These are phyloP conservation scores for Citrullus colocynthis DNA, from an alignment of 306 rosid genomes.

Conservation along the genomic window DNA sequence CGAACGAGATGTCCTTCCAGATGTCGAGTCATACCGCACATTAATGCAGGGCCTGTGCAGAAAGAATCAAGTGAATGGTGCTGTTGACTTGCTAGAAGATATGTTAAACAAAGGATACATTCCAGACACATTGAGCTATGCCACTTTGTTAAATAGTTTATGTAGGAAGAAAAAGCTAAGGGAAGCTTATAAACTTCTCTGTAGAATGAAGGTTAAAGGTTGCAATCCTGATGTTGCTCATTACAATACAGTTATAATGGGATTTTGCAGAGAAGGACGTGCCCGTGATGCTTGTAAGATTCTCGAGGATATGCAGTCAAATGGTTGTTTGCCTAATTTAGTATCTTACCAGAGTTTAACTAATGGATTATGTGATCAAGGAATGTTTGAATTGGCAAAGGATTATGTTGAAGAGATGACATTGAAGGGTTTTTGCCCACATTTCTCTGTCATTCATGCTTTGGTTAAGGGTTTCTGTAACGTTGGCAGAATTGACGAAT, in stretches of 20 bases:
- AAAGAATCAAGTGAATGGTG: constrained; percentile 66
- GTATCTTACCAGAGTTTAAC: constrained; percentile 65
- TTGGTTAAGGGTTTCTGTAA: constrained; percentile 50
- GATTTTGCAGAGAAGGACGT: constrained; percentile 76
- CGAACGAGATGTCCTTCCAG: constrained; percentile 51
- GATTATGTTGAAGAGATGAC: constrained; percentile 43
- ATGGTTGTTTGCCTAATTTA: constrained; percentile 66
- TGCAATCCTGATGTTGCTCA: constrained; percentile 85
- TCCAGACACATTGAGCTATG: constrained; percentile 67
- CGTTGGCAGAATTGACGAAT: constrained; percentile 69
- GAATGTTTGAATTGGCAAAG: constrained; percentile 58
- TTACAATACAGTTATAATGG: constrained; percentile 57
- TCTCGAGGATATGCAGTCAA: constrained; percentile 53
- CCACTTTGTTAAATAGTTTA: constrained; percentile 81
- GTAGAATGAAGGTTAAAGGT: constrained; percentile 92
- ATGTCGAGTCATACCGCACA: constrained; percentile 63
- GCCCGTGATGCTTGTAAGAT: constrained; percentile 68
- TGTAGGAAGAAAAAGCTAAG: constrained; percentile 78
- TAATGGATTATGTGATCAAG: constrained; percentile 47
- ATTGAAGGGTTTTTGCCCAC: constrained; percentile 50
- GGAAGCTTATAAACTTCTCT: constrained; percentile 85
- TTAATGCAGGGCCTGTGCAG: constrained; percentile 81
- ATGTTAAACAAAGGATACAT: constrained; percentile 83
- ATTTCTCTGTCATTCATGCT: constrained; percentile 51
- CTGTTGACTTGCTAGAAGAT: constrained; percentile 67